phyloP scores from a whole-genome alignment of 164 flowering plant species.

The grape (Vitis vinifera) region ASM3070453v1 NC_081818.1:27098501-27099000 shows the following conservation, averaged over 20 bases:
- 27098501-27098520: not conserved
- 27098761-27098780: constrained; percentile 91
- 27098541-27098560: not conserved
- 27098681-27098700: constrained; percentile 95
- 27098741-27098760: constrained; percentile 93
- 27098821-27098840: constrained; percentile 97
- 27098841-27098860: constrained; percentile 99
- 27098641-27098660: constrained; percentile 3
- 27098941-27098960: constrained; percentile 88
- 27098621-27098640: not conserved
- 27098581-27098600: not conserved
- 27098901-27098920: constrained; percentile 99
- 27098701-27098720: constrained; percentile 90
- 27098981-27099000: constrained; percentile 96
- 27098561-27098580: no score
- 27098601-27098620: not conserved
- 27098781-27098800: constrained; percentile 90
- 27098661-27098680: constrained; percentile 89
- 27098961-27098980: constrained; percentile 96
- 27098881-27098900: constrained; percentile 98
- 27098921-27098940: constrained; percentile 87
- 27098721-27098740: constrained; percentile 99
- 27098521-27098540: not conserved
- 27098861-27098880: constrained; percentile 99
- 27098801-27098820: constrained; percentile 98